These are phyloP conservation scores for Sutorius eximius DNA, from an alignment of 1,284 basidiomycete species.

Conservation along the genomic window DNA sequence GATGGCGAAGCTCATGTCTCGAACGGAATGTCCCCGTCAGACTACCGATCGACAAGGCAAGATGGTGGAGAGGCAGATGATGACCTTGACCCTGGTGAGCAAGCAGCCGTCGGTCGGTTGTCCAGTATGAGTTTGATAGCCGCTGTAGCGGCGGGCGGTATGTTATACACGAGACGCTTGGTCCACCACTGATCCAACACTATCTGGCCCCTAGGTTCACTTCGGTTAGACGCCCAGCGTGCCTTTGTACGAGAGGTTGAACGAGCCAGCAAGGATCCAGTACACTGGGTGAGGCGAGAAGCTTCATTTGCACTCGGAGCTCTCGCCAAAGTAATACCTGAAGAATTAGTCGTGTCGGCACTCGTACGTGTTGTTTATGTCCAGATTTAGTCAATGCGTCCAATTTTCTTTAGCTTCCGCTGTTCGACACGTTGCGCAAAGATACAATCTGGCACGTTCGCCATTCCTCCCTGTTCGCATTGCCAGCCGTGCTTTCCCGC, in stretches of 20 bases:
- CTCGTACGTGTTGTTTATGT: slow-evolving; percentile 53
- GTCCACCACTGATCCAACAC: slow-evolving; percentile 5
- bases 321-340: slow-evolving; percentile 81
- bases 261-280: slow-evolving; percentile 73
- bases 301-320: slow-evolving; percentile 88
- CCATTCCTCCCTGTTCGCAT: slow-evolving; percentile 84
- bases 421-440: slow-evolving; percentile 70
- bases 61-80: slow-evolving; percentile 24
- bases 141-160: slow-evolving; percentile 75
- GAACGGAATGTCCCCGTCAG: slow-evolving; percentile 19
- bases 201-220: slow-evolving; percentile 47
- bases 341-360: slow-evolving; percentile 61
- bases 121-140: slow-evolving; percentile 94
- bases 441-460: slow-evolving; percentile 86
- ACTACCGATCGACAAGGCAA: slow-evolving; percentile 19
- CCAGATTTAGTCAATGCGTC: slow-evolving; percentile 2
- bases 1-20: slow-evolving; percentile 7
- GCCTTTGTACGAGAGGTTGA: slow-evolving; percentile 84
- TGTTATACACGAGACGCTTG: slow-evolving; percentile 23
- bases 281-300: slow-evolving; percentile 87
- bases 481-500: slow-evolving; percentile 78
- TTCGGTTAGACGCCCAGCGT: slow-evolving; percentile 58
- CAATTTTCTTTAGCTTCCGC: slow-evolving; percentile 57
- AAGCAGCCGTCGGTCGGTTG: slow-evolving; percentile 84
- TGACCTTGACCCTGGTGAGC: slow-evolving; percentile 47